phyloP scores from a whole-genome alignment of 306 rosid species.

The Cicer bijugum region DNA sequence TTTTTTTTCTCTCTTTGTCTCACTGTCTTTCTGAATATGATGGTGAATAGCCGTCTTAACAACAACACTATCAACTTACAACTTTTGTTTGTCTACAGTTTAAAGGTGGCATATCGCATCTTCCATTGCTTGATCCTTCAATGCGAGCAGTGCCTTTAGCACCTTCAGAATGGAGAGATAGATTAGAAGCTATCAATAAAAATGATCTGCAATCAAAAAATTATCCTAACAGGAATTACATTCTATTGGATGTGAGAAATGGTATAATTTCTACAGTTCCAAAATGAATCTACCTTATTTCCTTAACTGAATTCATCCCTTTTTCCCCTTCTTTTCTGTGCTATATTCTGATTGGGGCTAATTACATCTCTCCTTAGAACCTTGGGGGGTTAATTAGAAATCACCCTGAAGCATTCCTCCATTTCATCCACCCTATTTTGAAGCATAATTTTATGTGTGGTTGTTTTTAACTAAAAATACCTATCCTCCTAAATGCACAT shows the following conservation, averaged over 20 bases:
- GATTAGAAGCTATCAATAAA: slow-evolving; percentile 56
- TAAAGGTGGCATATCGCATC: slow-evolving; percentile 75
- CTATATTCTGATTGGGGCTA: not conserved
- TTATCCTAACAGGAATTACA: slow-evolving; percentile 38
- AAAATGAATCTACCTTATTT: slow-evolving; percentile 31
- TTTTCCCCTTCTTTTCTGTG: not conserved
- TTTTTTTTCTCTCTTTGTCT: not conserved
- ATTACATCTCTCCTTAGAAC: no score
- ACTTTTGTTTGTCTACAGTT: slow-evolving; percentile 55
- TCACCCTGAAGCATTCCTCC: no score
- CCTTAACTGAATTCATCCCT: slow-evolving; percentile 19
- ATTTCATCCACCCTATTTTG: no score
- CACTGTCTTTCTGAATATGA: slow-evolving; percentile 20
- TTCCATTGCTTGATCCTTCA: slow-evolving; percentile 83
- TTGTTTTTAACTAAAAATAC: no score
- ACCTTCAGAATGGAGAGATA: slow-evolving; percentile 83
- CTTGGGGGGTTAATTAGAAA: no score
- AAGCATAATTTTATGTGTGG: no score
- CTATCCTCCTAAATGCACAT: no score
- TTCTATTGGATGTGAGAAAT: slow-evolving; percentile 88
- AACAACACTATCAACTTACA: slow-evolving; percentile 29
- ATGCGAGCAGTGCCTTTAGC: slow-evolving; percentile 75
- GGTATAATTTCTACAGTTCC: slow-evolving; percentile 59
- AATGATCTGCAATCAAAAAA: slow-evolving; percentile 48
- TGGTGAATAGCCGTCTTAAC: slow-evolving; percentile 23